Evolutionary conservation across 1,139 yeast genomes (phyloP).

Genomic region (Kazachstania sp.): DNA sequence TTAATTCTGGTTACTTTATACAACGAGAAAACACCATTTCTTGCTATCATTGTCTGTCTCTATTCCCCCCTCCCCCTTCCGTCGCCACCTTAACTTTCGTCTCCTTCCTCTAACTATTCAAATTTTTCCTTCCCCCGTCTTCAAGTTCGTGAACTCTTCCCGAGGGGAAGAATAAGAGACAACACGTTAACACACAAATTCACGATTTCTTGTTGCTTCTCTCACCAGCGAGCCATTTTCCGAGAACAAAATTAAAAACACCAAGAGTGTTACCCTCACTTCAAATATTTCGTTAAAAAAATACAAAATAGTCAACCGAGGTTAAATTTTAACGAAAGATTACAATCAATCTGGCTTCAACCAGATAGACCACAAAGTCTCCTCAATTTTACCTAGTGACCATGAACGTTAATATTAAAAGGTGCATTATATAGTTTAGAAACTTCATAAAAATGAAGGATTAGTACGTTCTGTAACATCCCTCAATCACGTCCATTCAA

Average conservation of each 20-base stretch:
- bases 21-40: too few species aligned
- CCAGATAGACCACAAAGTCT: neutral
- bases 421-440: slow-evolving; percentile 3
- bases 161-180: too few species aligned
- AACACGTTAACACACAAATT: too few species aligned
- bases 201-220: neutral
- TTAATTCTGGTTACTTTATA: too few species aligned
- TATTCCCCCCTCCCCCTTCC: too few species aligned
- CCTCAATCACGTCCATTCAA: neutral
- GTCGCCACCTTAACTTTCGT: too few species aligned
- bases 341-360: neutral
- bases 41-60: too few species aligned
- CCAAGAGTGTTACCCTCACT: neutral
- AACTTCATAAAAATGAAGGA: neutral
- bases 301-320: too few species aligned
- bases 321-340: neutral
- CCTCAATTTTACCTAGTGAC: neutral
- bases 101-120: too few species aligned
- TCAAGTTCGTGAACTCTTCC: too few species aligned
- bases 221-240: neutral
- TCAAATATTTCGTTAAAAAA: neutral
- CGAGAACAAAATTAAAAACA: neutral
- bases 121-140: too few species aligned
- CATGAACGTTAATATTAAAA: neutral
- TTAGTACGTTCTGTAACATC: slow-evolving; percentile 3